Evolutionary conservation across 352 stramenopile genomes (phyloP), one percentile per base, ranked within the genome.

Genomic region (Pythium phragmiticola): DNA sequence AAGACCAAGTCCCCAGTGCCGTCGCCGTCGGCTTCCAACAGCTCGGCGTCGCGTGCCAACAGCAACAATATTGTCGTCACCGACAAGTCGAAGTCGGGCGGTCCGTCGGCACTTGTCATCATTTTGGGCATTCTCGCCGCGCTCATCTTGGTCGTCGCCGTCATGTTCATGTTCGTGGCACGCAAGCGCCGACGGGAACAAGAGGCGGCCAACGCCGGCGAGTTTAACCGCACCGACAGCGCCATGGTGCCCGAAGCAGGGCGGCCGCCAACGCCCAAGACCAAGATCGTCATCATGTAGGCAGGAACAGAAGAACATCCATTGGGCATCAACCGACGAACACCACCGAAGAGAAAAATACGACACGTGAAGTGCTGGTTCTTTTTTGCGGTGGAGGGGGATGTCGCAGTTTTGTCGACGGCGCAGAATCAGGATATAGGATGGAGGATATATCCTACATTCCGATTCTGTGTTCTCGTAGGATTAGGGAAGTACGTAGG

Each of bases 241-340:
- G 63, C 81, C 19, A 69, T 80, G 34, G 75, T 60, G 9, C 65
- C 54, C 30, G 74, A 77, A 11, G 73, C 67, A 45, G 60, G 17
- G 3, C 73, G 77, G 21, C 73, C 76, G 7, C 71, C 84, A 26
- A 93, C 84, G 16, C 84, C 84, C 39, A 93, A 91, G 74, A 67
- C 75, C 47, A 86, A 78, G 51, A 93, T 93, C 51, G 82, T 91
- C 42, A 88, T 77, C 37, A 89, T 93, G 84, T 93, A 89, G 51
- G 16, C 37, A 51, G 16, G 8, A 58, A 34, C 11, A 51, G 3
- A 39, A 39, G 7, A 39, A 6, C 34, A 49, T 13, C 17, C 51
- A 58, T 33, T 37, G 8, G 39, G 17, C 39, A 12, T 46, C 17
- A 8, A 41, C 14, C 39, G 13, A 46, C 39, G 17, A 17, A 46